Percentiles rank a stretch among this genome's conserved stretches.
These are phyloP conservation scores for Hortiboletus flavorubellus DNA, from an alignment of 768 basidiomycete species.

Conservation along the genomic window DNA sequence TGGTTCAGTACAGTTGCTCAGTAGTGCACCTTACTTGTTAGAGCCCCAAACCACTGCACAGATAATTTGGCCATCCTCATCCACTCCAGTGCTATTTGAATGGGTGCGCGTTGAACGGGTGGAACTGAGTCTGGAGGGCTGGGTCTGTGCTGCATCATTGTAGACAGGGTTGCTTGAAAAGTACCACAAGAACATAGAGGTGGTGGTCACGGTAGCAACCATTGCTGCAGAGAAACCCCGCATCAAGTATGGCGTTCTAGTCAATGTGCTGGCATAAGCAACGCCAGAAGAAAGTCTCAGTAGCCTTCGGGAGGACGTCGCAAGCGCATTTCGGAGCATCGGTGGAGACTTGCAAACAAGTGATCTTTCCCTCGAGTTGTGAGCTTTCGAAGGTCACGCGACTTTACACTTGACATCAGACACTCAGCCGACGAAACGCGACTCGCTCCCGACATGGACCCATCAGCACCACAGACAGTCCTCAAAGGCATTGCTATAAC, in stretches of 20 bases:
- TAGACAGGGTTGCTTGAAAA: slow-evolving; percentile 31
- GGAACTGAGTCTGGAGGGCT: slow-evolving; percentile 2
- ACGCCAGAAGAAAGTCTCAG: slow-evolving; percentile 7
- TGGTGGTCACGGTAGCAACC: slow-evolving; percentile 14
- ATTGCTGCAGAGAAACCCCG: slow-evolving; percentile 12
- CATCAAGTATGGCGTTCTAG: slow-evolving; percentile 1
- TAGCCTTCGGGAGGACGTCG: slow-evolving; percentile 1
- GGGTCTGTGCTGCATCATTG: slow-evolving; percentile 31
- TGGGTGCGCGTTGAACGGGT: slow-evolving; percentile 1
- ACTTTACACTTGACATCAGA: too few relatives aligned
- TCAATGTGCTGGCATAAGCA: not conserved
- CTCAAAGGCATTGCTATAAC: slow-evolving; percentile 57
- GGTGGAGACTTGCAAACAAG: not conserved
- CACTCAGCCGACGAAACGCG: not conserved
- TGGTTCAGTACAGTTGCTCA: not conserved
- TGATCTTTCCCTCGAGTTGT: not conserved
- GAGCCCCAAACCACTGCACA: slow-evolving; percentile 69
- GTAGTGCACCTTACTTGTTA: slow-evolving; percentile 49
- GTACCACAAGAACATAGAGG: slow-evolving; percentile 39
- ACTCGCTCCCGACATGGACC: slow-evolving; percentile 21
- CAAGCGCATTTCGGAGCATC: slow-evolving; percentile 16
- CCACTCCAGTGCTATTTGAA: slow-evolving; percentile 21
- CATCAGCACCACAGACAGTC: slow-evolving; percentile 41
- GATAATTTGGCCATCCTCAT: slow-evolving; percentile 31
- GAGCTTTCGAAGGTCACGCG: not conserved